Percentiles rank a stretch among this genome's conserved stretches.
Evolutionary conservation across 2,329 filamentous ascomycete genomes (phyloP).

Genomic region (Botrytis paeoniae): DNA sequence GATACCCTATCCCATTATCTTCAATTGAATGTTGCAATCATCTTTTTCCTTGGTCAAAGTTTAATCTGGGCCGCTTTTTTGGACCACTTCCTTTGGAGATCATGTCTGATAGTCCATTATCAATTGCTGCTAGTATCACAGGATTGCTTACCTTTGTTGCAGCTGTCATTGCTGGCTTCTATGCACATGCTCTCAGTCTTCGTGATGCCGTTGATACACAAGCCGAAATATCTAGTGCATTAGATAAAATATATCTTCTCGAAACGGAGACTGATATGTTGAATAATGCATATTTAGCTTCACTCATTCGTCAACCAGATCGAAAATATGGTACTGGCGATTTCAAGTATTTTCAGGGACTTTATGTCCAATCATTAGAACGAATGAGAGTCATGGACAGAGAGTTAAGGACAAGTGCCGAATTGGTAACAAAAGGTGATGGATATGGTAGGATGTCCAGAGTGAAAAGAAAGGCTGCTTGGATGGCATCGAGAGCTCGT

Average conservation of each 20-base stretch:
- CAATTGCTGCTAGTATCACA: slow-evolving; percentile 25
- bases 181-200: slow-evolving; percentile 25
- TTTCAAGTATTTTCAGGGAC: slow-evolving; percentile 28
- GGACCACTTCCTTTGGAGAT: not conserved
- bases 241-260: slow-evolving; percentile 29
- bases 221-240: slow-evolving; percentile 25
- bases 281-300: slow-evolving; percentile 28
- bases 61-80: not conserved
- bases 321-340: slow-evolving; percentile 26
- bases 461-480: slow-evolving; percentile 26
- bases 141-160: slow-evolving; percentile 29
- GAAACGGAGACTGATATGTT: slow-evolving; percentile 29
- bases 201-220: slow-evolving; percentile 29
- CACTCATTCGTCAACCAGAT: slow-evolving; percentile 26
- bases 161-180: slow-evolving; percentile 27
- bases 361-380: slow-evolving; percentile 25
- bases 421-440: slow-evolving; percentile 23
- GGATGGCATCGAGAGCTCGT: slow-evolving; percentile 26
- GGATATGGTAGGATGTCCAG: slow-evolving; percentile 27
- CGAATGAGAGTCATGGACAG: slow-evolving; percentile 26
- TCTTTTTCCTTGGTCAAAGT: not conserved
- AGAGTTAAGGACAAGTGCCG: slow-evolving; percentile 21
- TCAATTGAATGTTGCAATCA: not conserved
- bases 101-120: slow-evolving; percentile 16
- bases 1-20: slow-evolving; percentile 5